Base-by-base conservation (phyloP, 306 rosid species). In the Morella rubra region DNA sequence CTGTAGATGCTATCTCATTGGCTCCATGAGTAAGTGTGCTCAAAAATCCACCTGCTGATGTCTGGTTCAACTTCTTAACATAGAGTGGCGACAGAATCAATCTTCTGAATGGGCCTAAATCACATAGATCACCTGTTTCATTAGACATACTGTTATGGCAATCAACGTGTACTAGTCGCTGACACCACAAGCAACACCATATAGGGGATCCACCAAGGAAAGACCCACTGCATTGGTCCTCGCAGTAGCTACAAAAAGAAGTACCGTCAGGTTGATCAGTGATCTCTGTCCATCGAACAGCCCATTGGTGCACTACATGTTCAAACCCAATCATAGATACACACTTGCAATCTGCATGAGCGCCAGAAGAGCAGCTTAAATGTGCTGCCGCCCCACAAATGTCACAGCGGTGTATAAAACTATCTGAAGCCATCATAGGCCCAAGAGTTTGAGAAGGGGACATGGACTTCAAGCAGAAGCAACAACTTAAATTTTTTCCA, bases 101-200 rank as follows among this genome's bases (percentile, higher is more conserved):
- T 85, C 98, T 96, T 82, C 80, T 96, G 79, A 86, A 88, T 51
- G 90, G 87, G 73, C 98, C 99, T 84, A 96, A 79, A 84, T 96
- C 99, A 80, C 99, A 96, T 40, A 89, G 76, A 85, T 96, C 99
- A 45, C 98, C 98, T 0, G 92, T 88, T 89, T 96, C 99, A 75
- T 84, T 91, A 41, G 93, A 88, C 96, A 92, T 86, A 78, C 75
- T 73, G 80, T 81, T 73, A 70, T 96, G 99, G 79, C 99, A 96
- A 86, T 96, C 98, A 82, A 96, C 99, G 69, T 96, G 99, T 46
- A 96, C 97, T 76, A 89, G 77, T 49, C 93, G 86, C 74, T 96
- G 99, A 81, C 99, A 96, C 99, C 99, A 96, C 85, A 96, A 80
- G 86, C 99, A 96, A 79, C 88, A 84, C 99, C 99, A 96, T 82